Evolutionary conservation across 129 eudicot species (phyloP), one percentile per base, ranked within the genome.

Genomic region (Flaveria trinervia): DNA sequence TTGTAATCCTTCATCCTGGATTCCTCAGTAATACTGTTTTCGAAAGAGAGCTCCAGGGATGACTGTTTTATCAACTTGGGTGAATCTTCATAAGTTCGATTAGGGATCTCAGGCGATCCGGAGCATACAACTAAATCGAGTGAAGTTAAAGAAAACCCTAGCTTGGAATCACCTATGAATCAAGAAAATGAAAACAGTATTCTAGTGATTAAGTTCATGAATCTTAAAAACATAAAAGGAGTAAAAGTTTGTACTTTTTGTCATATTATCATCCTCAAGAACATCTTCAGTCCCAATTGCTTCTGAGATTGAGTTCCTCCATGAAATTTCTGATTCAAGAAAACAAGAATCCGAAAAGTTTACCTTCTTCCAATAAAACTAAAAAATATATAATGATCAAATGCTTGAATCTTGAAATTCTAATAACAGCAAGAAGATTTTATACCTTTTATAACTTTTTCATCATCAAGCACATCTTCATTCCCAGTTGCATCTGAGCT

Each of bases 71-170:
- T 73, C 70, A 75, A 70, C 26, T 79, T 78, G 75, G 90, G 88
- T 33, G 96, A 88, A 75, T 76, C 80, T 65, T 73, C 83, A 56
- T 60, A 77, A 46, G 73, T 80, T 28, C 30, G 79, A 18, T 17
- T 72, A 74, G 85, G 84, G 64, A 86, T 80, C 59, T 87, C 93
- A 4, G 98, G 97, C 13, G 93, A 93, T 71, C 85, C 92, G 11
- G 77, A 69, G 59, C 92, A 85, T 54, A 87, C 54, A 17, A 90
- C 93, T 73, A 88, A 84, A 84, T 93, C 97, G 30, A 96, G 98
- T 22, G 98, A 82, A 54, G 85, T 77, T 69, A 88, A 61, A 16
- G 92, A 86, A 84, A 85, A 85, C 59, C 87, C 88, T 66, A 86
- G 45, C 79, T 65, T 70, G 26, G 22, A 70, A 30, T 72, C 20